Conservation (phyloP, 2,329 filamentous ascomycete genomes). For the Intubia oerlemansii region DNA sequence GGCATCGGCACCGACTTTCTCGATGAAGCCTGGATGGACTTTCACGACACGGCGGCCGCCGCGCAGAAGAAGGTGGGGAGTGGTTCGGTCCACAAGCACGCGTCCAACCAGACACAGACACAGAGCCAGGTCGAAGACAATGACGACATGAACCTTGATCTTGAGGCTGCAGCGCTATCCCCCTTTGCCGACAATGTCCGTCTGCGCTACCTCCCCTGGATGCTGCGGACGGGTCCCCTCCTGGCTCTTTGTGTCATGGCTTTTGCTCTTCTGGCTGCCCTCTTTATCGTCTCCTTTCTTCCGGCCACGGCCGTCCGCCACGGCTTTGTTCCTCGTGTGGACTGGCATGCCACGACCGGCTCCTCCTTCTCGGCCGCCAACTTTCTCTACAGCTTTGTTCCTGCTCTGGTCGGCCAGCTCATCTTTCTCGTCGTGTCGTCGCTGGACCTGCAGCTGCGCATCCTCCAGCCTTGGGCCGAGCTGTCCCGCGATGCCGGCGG, state of each 20-base stretch:
- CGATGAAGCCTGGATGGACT: conserved; percentile 5
- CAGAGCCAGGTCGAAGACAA: no score
- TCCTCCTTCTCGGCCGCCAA: conserved; percentile 59
- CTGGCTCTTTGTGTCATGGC: no score
- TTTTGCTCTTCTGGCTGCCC: no score
- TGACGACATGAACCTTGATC: conserved; percentile 7
- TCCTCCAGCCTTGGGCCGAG: conserved; percentile 48
- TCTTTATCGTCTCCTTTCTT: conserved; percentile 63
- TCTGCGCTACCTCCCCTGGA: conserved; percentile 57
- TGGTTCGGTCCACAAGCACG: background rate
- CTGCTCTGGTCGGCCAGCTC: conserved; percentile 43
- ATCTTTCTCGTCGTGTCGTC: conserved; percentile 46
- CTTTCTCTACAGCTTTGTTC: conserved; percentile 67
- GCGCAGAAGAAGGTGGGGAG: background rate
- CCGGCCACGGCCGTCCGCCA: conserved; percentile 39
- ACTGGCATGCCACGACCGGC: conserved; percentile 37
- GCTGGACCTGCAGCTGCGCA: conserved; percentile 42
- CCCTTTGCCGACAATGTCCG: conserved; percentile 30
- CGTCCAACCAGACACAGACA: no score
- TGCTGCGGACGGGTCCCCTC: conserved; percentile 39
- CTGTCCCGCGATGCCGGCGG: conserved; percentile 31
- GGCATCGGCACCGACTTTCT: conserved; percentile 32
- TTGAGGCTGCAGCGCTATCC: conserved; percentile 15
- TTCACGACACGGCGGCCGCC: background rate
- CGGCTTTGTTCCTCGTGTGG: conserved; percentile 54